These are phyloP conservation scores for Fusarium sp. DNA, from an alignment of 2,329 filamentous ascomycete species.

Conservation along the genomic window DNA sequence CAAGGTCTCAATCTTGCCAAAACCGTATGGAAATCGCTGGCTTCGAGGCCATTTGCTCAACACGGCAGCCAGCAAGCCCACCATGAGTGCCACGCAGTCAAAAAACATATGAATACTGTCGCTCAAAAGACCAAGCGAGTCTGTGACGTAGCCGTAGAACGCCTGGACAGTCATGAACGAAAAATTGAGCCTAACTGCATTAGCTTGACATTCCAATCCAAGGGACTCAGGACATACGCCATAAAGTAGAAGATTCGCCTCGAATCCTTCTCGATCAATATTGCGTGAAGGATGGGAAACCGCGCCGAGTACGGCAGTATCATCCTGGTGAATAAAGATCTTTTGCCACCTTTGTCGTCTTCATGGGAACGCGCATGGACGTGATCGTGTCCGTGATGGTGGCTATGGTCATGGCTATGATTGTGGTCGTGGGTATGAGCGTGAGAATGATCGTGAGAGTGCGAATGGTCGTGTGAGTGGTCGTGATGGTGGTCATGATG, in stretches of 20 bases:
- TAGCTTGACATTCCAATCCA: constrained; percentile 28
- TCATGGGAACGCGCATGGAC: constrained; percentile 46
- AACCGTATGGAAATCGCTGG: constrained; percentile 89
- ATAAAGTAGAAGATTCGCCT: constrained; percentile 98
- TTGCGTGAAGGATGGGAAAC: constrained; percentile 83
- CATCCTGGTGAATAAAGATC: constrained; percentile 75
- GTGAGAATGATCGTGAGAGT: constrained; percentile 39
- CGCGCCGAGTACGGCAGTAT: constrained; percentile 74
- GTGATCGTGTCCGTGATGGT: constrained; percentile 28
- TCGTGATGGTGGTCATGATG: constrained; percentile 41
- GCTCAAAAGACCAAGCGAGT: constrained; percentile 92
- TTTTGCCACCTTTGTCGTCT: constrained; percentile 55
- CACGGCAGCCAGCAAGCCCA: constrained; percentile 90
- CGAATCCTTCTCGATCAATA: constrained; percentile 90
- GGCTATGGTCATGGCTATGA: constrained; percentile 36
- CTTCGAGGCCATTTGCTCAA: constrained; percentile 97
- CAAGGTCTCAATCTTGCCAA: constrained; percentile 95
- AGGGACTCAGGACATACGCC: constrained; percentile 63
- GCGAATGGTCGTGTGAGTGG: constrained; percentile 41
- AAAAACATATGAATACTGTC: constrained; percentile 99
- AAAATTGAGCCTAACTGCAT: constrained; percentile 78
- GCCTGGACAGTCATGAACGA: constrained; percentile 94
- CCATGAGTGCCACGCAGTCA: constrained; percentile 90
- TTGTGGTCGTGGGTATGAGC: constrained; percentile 29
- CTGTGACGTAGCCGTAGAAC: constrained; percentile 91